Conservation (phyloP, 1,284 basidiomycete species). For the Veloboletus limbatus region DNA sequence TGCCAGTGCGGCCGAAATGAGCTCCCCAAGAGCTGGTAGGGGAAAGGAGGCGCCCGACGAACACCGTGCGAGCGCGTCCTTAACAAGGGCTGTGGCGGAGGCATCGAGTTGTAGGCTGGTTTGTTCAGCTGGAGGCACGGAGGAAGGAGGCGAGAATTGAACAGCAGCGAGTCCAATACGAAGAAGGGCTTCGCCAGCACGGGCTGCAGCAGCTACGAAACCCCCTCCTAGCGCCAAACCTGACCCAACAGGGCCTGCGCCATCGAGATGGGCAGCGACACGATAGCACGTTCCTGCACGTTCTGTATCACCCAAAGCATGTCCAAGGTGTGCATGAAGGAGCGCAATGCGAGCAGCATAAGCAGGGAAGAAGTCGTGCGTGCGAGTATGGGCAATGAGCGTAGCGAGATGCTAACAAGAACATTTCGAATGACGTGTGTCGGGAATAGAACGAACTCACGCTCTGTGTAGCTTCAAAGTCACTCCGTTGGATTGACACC, state of each 20-base stretch:
- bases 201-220: conserved; percentile 57
- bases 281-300: conserved; percentile 60
- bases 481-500: conserved; percentile 62
- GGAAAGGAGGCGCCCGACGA: conserved; percentile 22
- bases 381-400: conserved; percentile 61
- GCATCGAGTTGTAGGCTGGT: conserved; percentile 15
- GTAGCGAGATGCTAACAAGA: conserved; percentile 45
- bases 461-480: conserved; percentile 59
- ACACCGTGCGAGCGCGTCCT: conserved; percentile 32
- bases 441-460: conserved; percentile 22
- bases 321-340: conserved; percentile 68
- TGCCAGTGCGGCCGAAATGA: conserved; percentile 29
- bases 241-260: conserved; percentile 25
- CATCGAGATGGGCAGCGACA: conserved; percentile 50
- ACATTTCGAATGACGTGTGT: background rate
- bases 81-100: conserved; percentile 14
- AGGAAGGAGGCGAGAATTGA: background rate
- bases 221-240: conserved; percentile 30
- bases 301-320: conserved; percentile 47
- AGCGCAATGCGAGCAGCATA: conserved; percentile 65
- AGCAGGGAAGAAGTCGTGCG: conserved; percentile 48
- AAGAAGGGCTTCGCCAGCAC: conserved; percentile 58
- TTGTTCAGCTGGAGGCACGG: conserved; percentile 7
- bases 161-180: conserved; percentile 45
- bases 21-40: conserved; percentile 28